Conservation (phyloP, 2,329 filamentous ascomycete species). For the Simplicillium aogashimaense region DNA sequence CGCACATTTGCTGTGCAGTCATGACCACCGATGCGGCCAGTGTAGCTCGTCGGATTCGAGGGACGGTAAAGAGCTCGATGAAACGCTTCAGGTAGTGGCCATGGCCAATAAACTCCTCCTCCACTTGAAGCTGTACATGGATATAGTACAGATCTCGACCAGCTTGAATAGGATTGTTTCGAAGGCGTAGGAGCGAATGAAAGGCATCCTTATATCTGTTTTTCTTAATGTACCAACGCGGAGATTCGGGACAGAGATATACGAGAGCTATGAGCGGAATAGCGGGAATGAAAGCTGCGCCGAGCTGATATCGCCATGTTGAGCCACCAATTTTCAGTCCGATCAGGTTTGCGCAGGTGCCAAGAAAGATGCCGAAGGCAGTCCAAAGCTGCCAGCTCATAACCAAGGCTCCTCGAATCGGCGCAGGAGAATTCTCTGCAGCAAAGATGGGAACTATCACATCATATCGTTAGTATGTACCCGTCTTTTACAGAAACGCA, state of each 20-base stretch:
- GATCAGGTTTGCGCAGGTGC: slow-evolving; percentile 51
- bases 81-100: slow-evolving; percentile 54
- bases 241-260: slow-evolving; percentile 57
- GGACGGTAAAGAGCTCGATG: slow-evolving; percentile 57
- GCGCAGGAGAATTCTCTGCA: slow-evolving; percentile 61
- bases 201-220: slow-evolving; percentile 51
- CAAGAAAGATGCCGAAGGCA: slow-evolving; percentile 51
- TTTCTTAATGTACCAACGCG: slow-evolving; percentile 60
- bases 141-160: slow-evolving; percentile 55
- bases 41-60: slow-evolving; percentile 61
- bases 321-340: slow-evolving; percentile 19
- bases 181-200: slow-evolving; percentile 39
- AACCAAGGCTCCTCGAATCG: slow-evolving; percentile 64
- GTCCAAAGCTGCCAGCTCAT: slow-evolving; percentile 75
- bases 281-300: slow-evolving; percentile 51
- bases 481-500: too few species aligned
- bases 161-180: slow-evolving; percentile 45
- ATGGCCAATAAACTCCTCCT: slow-evolving; percentile 36
- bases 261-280: slow-evolving; percentile 48
- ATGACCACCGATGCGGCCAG: slow-evolving; percentile 72
- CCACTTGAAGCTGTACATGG: slow-evolving; percentile 53
- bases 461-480: slow-evolving; percentile 16
- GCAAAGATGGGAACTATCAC: slow-evolving; percentile 63
- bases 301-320: slow-evolving; percentile 54
- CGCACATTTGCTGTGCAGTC: slow-evolving; percentile 66